Percentiles rank a stretch among this genome's conserved stretches.
Conservation (phyloP, 768 basidiomycete species). For the Brasilioporus rufonigricans region DNA sequence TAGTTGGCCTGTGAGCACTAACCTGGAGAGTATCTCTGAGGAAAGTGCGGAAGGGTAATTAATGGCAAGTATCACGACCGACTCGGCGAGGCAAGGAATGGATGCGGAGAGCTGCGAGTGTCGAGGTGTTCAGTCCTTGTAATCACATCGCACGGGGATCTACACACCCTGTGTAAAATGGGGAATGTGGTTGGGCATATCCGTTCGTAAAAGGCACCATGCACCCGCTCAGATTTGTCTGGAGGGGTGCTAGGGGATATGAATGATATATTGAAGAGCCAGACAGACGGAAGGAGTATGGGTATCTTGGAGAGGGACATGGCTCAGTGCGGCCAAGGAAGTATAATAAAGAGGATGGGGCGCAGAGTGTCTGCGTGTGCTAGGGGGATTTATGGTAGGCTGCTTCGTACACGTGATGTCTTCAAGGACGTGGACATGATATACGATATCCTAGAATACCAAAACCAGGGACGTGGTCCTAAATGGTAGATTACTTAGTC, state of each 20-base stretch:
- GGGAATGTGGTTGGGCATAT: constrained; percentile 24
- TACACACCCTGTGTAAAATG: constrained; percentile 22
- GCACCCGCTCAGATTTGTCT: constrained; percentile 17
- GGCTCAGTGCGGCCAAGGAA: not conserved
- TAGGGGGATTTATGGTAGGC: constrained; percentile 10
- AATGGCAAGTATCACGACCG: constrained; percentile 19
- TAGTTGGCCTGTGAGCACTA: constrained; percentile 17
- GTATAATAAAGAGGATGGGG: not conserved
- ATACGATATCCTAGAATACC: not conserved
- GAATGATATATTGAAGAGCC: constrained; percentile 29
- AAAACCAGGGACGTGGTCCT: constrained; percentile 2
- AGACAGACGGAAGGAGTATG: constrained; percentile 25
- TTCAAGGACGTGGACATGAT: not conserved
- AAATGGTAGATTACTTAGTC: not conserved
- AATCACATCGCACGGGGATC: not conserved
- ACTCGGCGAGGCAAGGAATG: constrained; percentile 30
- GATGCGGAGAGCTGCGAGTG: constrained; percentile 23
- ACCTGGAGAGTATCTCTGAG: constrained; percentile 18
- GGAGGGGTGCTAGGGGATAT: constrained; percentile 22
- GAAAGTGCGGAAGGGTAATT: constrained; percentile 17
- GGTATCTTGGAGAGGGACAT: constrained; percentile 23
- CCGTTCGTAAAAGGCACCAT: constrained; percentile 21
- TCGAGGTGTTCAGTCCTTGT: constrained; percentile 3
- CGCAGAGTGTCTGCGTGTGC: not conserved
- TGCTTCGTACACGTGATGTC: constrained; percentile 16